phyloP scores from a whole-genome alignment of 495 filamentous ascomycete species.

The Podospora bellae-mahoneyi region DNA sequence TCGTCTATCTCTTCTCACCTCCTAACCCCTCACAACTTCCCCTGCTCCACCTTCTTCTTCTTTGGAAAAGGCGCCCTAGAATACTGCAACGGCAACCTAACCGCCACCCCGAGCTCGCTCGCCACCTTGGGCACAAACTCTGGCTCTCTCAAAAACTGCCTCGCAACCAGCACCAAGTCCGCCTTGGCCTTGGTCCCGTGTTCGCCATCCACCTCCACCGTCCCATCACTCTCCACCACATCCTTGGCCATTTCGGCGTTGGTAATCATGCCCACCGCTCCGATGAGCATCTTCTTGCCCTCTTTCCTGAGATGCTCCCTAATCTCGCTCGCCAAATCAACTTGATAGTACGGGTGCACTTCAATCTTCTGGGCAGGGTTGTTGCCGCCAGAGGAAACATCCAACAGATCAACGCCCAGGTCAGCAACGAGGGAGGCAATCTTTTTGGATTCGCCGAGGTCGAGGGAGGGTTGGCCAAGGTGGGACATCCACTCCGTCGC shows the following conservation, averaged over 20 bases:
- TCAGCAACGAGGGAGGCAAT: constrained; percentile 63
- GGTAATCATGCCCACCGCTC: constrained; percentile 72
- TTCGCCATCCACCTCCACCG: constrained; percentile 42
- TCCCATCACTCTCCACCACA: constrained; percentile 45
- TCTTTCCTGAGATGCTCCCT: constrained; percentile 53
- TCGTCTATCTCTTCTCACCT: not conserved
- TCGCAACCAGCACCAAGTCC: constrained; percentile 61
- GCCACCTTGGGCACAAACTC: constrained; percentile 63
- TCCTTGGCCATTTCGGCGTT: constrained; percentile 56
- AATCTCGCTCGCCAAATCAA: constrained; percentile 58
- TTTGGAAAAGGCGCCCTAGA: constrained; percentile 14
- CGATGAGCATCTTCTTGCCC: constrained; percentile 57
- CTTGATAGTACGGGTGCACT: constrained; percentile 57
- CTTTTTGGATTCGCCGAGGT: constrained; percentile 55
- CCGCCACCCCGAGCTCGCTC: constrained; percentile 55
- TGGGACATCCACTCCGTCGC: constrained; percentile 70
- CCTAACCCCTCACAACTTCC: not conserved
- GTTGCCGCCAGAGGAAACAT: constrained; percentile 70
- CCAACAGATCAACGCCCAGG: constrained; percentile 68
- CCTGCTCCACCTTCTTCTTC: not conserved
- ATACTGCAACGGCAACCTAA: constrained; percentile 57
- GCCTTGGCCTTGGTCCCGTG: constrained; percentile 49
- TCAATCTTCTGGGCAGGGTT: constrained; percentile 58
- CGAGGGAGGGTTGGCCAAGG: constrained; percentile 38
- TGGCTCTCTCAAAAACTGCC: constrained; percentile 65